Percentiles rank a stretch among this genome's conserved stretches.
Evolutionary conservation across 805 yeast genomes (phyloP).

Genomic region (Candida corydali): DNA sequence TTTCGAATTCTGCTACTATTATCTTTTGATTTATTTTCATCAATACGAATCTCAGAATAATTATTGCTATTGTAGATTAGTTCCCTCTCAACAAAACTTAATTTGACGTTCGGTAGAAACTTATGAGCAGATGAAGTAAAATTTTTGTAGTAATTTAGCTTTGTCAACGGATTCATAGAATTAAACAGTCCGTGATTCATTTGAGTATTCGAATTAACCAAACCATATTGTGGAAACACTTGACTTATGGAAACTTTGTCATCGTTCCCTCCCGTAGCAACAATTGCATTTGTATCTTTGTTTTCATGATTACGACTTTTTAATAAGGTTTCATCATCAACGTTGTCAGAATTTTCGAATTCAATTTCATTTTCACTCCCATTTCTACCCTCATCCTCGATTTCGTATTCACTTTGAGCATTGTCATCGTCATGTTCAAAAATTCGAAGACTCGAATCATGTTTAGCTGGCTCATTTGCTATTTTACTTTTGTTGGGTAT

Average conservation of each 20-base stretch:
- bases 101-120: constrained; percentile 23
- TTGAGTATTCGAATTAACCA: constrained; percentile 23
- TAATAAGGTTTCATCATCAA: constrained; percentile 6
- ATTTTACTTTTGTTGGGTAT: too few species aligned
- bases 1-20: constrained; percentile 11
- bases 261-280: too few species aligned
- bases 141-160: constrained; percentile 34
- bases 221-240: constrained; percentile 39
- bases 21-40: constrained; percentile 7
- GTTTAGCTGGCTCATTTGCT: neutral
- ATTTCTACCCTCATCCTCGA: constrained; percentile 1
- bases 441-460: neutral
- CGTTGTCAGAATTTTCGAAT: constrained; percentile 7
- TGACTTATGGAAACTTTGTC: constrained; percentile 33
- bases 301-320: neutral
- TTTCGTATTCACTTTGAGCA: neutral
- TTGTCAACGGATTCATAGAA: constrained; percentile 28
- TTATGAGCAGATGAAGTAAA: constrained; percentile 14
- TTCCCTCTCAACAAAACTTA: constrained; percentile 33
- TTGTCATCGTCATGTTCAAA: constrained; percentile 1
- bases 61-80: constrained; percentile 27
- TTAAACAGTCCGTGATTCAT: constrained; percentile 33
- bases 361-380: constrained; percentile 4
- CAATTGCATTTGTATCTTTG: neutral
- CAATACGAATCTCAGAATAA: constrained; percentile 16